phyloP scores from a whole-genome alignment of 2,329 filamentous ascomycete genomes.

The Chlorencoelia australis region DNA sequence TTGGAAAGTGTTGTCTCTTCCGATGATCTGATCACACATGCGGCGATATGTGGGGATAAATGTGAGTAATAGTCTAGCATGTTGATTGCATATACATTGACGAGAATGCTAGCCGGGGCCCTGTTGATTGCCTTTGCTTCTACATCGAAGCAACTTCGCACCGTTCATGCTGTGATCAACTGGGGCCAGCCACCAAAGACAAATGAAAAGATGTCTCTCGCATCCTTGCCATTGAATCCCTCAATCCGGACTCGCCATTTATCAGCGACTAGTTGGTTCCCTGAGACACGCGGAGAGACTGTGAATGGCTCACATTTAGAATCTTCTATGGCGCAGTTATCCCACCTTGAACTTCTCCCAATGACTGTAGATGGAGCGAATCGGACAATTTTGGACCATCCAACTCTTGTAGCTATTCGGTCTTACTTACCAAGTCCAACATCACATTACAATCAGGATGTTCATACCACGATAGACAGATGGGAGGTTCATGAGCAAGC shows the following conservation, averaged over 20 bases:
- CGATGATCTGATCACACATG: conserved; percentile 71
- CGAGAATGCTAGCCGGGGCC: conserved; percentile 26
- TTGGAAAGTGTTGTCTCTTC: conserved; percentile 63
- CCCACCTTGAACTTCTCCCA: conserved; percentile 65
- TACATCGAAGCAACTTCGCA: conserved; percentile 58
- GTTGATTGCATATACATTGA: conserved; percentile 5
- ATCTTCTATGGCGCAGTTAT: conserved; percentile 51
- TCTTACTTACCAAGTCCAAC: conserved; percentile 45
- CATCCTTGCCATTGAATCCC: conserved; percentile 39
- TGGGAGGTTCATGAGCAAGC: conserved; percentile 67
- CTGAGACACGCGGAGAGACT: conserved; percentile 14
- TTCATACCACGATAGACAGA: conserved; percentile 66
- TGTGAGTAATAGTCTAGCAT: conserved; percentile 41
- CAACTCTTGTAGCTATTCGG: conserved; percentile 64
- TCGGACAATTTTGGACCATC: conserved; percentile 28
- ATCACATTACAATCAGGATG: conserved; percentile 50
- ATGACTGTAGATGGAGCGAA: conserved; percentile 48
- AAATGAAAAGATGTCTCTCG: conserved; percentile 43
- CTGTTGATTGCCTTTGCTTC: conserved; percentile 60
- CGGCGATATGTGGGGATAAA: conserved; percentile 64
- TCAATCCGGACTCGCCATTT: conserved; percentile 45
- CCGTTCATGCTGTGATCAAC: conserved; percentile 63
- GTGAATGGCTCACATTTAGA: conserved; percentile 35
- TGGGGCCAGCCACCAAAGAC: conserved; percentile 56
- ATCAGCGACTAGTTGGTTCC: conserved; percentile 44